Evolutionary conservation across 1,284 basidiomycete species (phyloP), one percentile per base, ranked within the genome.

Genomic region (Ceratorhiza oryzae-sativae): DNA sequence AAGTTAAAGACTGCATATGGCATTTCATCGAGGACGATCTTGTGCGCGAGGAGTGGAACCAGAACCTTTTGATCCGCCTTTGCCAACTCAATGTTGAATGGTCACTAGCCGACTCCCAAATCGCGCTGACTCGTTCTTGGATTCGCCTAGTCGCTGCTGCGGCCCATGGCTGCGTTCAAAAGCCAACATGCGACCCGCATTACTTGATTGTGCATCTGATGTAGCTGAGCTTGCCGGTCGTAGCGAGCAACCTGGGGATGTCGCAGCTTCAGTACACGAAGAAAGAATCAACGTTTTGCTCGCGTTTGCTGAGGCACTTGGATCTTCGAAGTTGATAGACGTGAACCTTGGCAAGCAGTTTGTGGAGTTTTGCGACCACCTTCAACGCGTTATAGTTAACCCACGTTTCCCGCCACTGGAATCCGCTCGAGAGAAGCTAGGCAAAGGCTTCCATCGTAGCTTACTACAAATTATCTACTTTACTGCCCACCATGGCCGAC

Each of bases 261-360:
- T 95, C 84, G 93, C 95, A 88, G 85, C 90, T 0, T 87, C 87
- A 0, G 88, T 95, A 32, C 94, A 97, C 77, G 86, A 87, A 0
- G 87, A 90, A 27, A 85, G 94, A 39, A 81, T 97, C 8, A 86
- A 86, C 5, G 83, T 97, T 5, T 82, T 97, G 1, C 84, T 93
- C 15, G 86, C 89, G 0, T 79, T 96, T 61, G 63, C 36, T n/a
- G 63, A 68, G 27, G 51, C 63, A 9, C 49, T 56, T 34, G 63
- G 63, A 8, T 83, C 95, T 39, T 92, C 97, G 76, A 85, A 91
- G 8, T 82, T 90, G 56, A 82, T 85, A 1, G 51, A 68, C 41
- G 18, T 12, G 23, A 23, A 68, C 15, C 79, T 94, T 39, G 83
- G 90, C 45, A 81, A 83, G 45, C 87, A 87, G 61, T 84, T 83